Evolutionary conservation across 805 yeast species (phyloP).

Genomic region (Spathaspora girioi): DNA sequence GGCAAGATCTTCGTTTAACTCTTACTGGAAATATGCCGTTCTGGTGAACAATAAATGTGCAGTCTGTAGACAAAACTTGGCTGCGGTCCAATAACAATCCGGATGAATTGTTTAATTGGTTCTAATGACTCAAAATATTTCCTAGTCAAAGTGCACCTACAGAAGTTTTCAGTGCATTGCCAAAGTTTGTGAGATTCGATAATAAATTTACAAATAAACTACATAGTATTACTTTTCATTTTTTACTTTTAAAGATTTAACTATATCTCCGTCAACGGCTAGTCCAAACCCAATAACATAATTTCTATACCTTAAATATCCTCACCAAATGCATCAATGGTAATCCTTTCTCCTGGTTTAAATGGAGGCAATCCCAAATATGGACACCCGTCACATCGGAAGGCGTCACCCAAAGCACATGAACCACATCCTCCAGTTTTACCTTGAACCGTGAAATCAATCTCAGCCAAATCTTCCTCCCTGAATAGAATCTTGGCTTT

Average conservation of each 20-base stretch:
- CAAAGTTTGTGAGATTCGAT: not conserved
- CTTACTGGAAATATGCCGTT: not conserved
- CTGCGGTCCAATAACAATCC: not conserved
- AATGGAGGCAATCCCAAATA: constrained; percentile 96
- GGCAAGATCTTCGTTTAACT: not conserved
- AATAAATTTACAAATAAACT: not conserved
- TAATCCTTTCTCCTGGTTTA: constrained; percentile 92
- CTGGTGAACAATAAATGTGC: not conserved
- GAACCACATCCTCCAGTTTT: constrained; percentile 97
- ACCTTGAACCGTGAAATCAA: constrained; percentile 95
- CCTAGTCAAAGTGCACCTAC: too few species aligned
- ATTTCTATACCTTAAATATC: constrained; percentile 60
- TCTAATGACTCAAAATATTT: not conserved
- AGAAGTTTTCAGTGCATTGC: too few species aligned
- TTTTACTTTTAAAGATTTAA: too few species aligned
- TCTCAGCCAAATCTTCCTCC: constrained; percentile 75
- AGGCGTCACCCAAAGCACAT: constrained; percentile 96
- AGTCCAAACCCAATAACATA: not conserved
- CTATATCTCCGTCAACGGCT: not conserved
- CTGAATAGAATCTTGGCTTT: constrained; percentile 50
- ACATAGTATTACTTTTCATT: not conserved
- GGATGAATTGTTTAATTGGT: not conserved
- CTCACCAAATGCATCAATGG: constrained; percentile 71
- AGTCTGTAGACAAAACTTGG: not conserved
- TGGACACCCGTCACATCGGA: constrained; percentile 98